Evolutionary conservation across 306 rosid species (phyloP).

Genomic region (Sophora flavescens): DNA sequence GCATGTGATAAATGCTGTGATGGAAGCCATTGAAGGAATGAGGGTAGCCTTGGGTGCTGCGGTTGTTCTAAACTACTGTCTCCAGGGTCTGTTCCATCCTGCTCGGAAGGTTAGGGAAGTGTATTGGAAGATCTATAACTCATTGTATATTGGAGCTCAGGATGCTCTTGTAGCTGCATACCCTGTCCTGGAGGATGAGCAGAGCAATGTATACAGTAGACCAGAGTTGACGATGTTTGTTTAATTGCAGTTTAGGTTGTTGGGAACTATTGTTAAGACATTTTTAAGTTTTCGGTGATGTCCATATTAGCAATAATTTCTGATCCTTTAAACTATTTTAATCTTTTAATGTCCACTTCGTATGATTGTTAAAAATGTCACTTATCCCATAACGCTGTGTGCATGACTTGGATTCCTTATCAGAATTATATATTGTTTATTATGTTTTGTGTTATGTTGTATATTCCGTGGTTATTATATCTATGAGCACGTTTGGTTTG

Average conservation of each 20-base stretch:
- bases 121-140: slow-evolving; percentile 81
- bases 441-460: not conserved
- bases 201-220: slow-evolving; percentile 62
- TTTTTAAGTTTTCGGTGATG: slow-evolving; percentile 1
- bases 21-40: slow-evolving; percentile 89
- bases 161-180: slow-evolving; percentile 83
- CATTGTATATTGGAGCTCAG: slow-evolving; percentile 77
- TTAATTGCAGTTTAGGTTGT: slow-evolving; percentile 23
- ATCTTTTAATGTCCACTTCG: not conserved
- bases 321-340: not conserved
- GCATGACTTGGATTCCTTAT: not conserved
- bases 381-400: not conserved
- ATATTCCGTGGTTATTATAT: not conserved
- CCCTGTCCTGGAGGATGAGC: slow-evolving; percentile 73
- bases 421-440: not conserved
- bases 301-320: not conserved
- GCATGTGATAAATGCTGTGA: slow-evolving; percentile 79
- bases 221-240: slow-evolving; percentile 74
- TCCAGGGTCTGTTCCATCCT: slow-evolving; percentile 81
- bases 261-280: not conserved
- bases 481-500: not conserved
- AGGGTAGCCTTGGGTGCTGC: slow-evolving; percentile 85
- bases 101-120: slow-evolving; percentile 86
- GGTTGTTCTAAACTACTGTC: slow-evolving; percentile 71
- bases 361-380: not conserved